phyloP scores from a whole-genome alignment of 495 filamentous ascomycete genomes.

The Aspergillus indologenus region DNA sequence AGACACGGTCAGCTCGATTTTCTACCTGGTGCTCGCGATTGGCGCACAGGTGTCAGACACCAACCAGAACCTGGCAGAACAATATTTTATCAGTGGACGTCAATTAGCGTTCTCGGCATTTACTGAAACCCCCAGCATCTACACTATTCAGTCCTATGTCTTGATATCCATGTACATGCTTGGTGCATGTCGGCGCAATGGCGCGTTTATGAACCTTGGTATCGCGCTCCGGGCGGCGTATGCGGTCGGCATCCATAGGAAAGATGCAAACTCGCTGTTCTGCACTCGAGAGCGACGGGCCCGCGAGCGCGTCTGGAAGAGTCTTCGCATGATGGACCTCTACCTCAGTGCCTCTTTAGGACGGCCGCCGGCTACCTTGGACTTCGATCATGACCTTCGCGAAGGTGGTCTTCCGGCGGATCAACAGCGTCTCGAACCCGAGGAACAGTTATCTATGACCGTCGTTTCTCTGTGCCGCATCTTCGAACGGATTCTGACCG shows the following conservation, averaged over 20 bases:
- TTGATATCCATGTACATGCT: slow-evolving; percentile 61
- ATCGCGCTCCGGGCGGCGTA: slow-evolving; percentile 58
- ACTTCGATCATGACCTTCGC: slow-evolving; percentile 54
- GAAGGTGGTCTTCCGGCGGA: slow-evolving; percentile 27
- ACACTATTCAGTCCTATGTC: slow-evolving; percentile 57
- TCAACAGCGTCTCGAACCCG: slow-evolving; percentile 22
- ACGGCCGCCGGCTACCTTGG: slow-evolving; percentile 57
- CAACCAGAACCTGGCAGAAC: slow-evolving; percentile 38
- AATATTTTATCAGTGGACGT: slow-evolving; percentile 56
- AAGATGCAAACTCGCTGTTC: slow-evolving; percentile 58
- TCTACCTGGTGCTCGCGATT: slow-evolving; percentile 59
- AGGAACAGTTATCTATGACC: slow-evolving; percentile 35
- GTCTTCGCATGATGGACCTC: slow-evolving; percentile 57
- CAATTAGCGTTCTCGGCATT: slow-evolving; percentile 54
- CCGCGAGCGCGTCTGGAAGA: slow-evolving; percentile 61
- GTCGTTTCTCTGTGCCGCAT: slow-evolving; percentile 51
- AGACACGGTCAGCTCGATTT: slow-evolving; percentile 50
- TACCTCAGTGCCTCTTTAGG: slow-evolving; percentile 60
- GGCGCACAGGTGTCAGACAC: slow-evolving; percentile 55
- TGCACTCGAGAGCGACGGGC: slow-evolving; percentile 44
- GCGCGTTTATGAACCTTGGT: slow-evolving; percentile 53
- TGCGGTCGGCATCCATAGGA: slow-evolving; percentile 59
- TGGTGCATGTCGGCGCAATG: slow-evolving; percentile 57
- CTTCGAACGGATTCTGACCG: slow-evolving; percentile 64
- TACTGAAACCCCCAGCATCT: slow-evolving; percentile 52